Evolutionary conservation across 2,329 filamentous ascomycete species (phyloP), one percentile per base, ranked within the genome.

Genomic region (Cryoendolithus antarcticus): DNA sequence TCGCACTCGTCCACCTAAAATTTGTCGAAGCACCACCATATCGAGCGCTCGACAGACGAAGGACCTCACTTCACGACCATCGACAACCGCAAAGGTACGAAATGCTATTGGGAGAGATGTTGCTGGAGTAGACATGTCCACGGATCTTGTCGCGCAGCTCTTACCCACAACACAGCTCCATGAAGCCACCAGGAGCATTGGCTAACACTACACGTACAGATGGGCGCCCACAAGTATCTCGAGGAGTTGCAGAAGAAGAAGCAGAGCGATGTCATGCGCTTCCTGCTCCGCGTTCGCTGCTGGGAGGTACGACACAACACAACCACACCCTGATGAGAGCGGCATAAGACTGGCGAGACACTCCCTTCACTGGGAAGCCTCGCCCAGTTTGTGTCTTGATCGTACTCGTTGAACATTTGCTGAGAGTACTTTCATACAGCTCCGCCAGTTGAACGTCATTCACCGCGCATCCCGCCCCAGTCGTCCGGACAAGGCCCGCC

Each of bases 231-330:
- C 72, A 98, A 98, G 77, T 98, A 94, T 77, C 86, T 98, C 74
- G 93, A 98, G 81, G 91, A 98, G 80, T 83, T 98, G 76, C 86
- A 95, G 72, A 96, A 98, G 86, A 95, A 94, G 86, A 98, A 98
- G 86, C 91, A 98, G 82, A 94, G 86, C 70, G 91, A 98, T 80
- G 83, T 98, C 66, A 85, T 96, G 76, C 88, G 88, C 76, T 98
- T 98, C 80, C 82, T 98, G 74, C 86, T 95, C 72, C 89, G 86
- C 70, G 86, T 94, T 67, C 88, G 91, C 75, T 98, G 91, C 88
- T 98, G 91, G 91, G 91, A 98, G 85, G 89, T 89, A 68, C 63
- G 66, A 61, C 43, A 45, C 47, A 50, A 45, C 48, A 37, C 44
- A 41, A 38, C 19, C 30, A 38, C 47, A 50, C 53, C 34, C 37